A percentile compares a stretch with the other conserved stretches of the same genome.
Evolutionary conservation across 768 basidiomycete species (phyloP).

Genomic region (Psilocybe tampanensis): DNA sequence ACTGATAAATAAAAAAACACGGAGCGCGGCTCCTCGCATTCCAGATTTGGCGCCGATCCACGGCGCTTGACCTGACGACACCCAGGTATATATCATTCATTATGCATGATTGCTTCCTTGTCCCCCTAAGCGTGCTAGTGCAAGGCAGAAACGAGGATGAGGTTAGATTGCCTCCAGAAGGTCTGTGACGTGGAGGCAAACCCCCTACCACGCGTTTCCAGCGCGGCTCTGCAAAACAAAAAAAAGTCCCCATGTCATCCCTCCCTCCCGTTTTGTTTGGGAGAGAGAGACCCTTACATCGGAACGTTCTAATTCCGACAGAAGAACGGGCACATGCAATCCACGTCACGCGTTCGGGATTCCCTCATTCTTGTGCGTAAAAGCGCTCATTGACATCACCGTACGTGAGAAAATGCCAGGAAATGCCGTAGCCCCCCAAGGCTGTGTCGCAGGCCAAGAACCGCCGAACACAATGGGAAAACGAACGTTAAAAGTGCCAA

Average conservation of each 20-base stretch:
- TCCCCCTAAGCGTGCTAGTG: not conserved
- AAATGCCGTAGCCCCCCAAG: no score
- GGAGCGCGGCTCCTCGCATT: conserved; percentile 1
- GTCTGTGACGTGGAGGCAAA: not conserved
- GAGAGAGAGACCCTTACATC: not conserved
- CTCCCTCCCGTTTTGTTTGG: not conserved
- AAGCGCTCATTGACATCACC: not conserved
- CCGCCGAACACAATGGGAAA: not conserved
- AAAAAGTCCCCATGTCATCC: not conserved
- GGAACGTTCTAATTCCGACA: not conserved
- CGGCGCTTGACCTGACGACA: conserved; percentile 5
- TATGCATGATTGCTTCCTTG: conserved; percentile 2
- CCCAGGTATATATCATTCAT: no score
- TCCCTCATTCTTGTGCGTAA: not conserved
- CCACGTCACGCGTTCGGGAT: not conserved
- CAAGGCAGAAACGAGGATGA: conserved; percentile 4
- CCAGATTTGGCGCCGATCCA: conserved; percentile 18
- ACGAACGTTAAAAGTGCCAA: not conserved
- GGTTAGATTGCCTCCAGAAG: not conserved
- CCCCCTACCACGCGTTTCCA: conserved; percentile 7
- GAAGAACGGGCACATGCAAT: not conserved
- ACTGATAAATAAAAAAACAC: conserved; percentile 4
- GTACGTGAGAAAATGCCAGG: not conserved
- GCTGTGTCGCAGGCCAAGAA: not conserved
- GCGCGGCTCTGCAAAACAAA: conserved; percentile 1